These are phyloP conservation scores for Rhodotorula mucilaginosa DNA, from an alignment of 1,284 basidiomycete species.

Conservation along the genomic window DNA sequence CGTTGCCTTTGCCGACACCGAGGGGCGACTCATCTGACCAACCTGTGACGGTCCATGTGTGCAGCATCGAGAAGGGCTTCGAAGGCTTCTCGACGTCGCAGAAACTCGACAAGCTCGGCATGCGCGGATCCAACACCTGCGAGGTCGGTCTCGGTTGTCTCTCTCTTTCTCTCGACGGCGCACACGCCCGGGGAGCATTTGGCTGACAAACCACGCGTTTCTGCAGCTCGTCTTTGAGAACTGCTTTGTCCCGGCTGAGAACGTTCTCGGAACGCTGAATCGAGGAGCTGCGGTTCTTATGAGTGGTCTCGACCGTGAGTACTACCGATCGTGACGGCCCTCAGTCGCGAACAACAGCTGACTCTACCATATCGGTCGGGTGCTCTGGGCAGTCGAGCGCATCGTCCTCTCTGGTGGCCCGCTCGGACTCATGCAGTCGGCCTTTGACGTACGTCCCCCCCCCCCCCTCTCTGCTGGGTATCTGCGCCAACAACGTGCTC, in stretches of 20 bases:
- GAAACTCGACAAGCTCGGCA: slow-evolving; percentile 92
- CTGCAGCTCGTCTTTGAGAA: slow-evolving; percentile 75
- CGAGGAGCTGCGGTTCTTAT: slow-evolving; percentile 83
- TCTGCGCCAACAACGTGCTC: too few species aligned
- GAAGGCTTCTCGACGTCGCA: slow-evolving; percentile 83
- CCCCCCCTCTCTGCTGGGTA: too few species aligned
- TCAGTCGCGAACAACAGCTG: neutral
- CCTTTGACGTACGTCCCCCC: slow-evolving; percentile 56
- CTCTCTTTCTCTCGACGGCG: neutral
- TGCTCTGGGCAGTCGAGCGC: slow-evolving; percentile 60
- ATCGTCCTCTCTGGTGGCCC: slow-evolving; percentile 87
- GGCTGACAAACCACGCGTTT: too few species aligned
- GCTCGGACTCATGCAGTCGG: slow-evolving; percentile 81
- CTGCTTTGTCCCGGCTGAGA: slow-evolving; percentile 80
- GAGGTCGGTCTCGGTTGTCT: slow-evolving; percentile 52
- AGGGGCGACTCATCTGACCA: neutral
- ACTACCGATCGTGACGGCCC: neutral
- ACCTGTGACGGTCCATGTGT: too few species aligned
- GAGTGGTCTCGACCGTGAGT: slow-evolving; percentile 73
- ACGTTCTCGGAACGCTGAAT: slow-evolving; percentile 76
- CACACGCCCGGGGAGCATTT: too few species aligned
- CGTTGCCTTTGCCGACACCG: neutral
- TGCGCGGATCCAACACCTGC: slow-evolving; percentile 92
- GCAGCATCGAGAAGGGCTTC: slow-evolving; percentile 67
- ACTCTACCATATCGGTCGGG: neutral